Evolutionary conservation across 2,329 filamentous ascomycete species (phyloP).

Genomic region (Neobulgaria alba): DNA sequence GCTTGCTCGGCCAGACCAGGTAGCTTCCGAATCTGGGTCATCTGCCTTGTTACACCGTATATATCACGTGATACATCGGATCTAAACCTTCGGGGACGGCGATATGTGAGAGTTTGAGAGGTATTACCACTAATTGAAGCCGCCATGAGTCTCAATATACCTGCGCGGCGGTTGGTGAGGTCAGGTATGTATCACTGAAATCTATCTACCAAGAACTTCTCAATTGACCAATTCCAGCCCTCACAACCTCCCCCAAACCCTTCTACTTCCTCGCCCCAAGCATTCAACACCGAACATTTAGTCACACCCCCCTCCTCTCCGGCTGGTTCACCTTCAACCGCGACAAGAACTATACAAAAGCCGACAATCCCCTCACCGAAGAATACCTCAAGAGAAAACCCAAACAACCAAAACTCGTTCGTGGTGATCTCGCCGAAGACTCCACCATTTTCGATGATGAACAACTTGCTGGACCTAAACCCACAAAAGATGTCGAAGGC

Average conservation of each 20-base stretch:
- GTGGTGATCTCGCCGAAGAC: conserved; percentile 35
- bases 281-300: conserved; percentile 22
- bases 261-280: conserved; percentile 26
- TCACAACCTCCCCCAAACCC: conserved; percentile 33
- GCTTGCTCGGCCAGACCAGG: no score
- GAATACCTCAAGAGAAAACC: conserved; percentile 39
- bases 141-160: conserved; percentile 56
- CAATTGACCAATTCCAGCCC: conserved; percentile 18
- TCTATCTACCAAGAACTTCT: conserved; percentile 8
- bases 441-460: conserved; percentile 45
- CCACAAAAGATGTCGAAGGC: conserved; percentile 2
- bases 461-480: conserved; percentile 24
- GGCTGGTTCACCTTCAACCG: conserved; percentile 7
- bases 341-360: conserved; percentile 8
- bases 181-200: conserved; percentile 41
- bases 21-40: conserved; percentile 1
- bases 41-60: no score
- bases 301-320: no score
- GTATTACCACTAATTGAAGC: conserved; percentile 9
- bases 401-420: conserved; percentile 26
- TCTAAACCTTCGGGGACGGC: neutral
- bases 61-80: conserved; percentile 3
- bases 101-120: neutral
- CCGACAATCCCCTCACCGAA: conserved; percentile 50
- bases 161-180: conserved; percentile 51